Evolutionary conservation across 768 basidiomycete genomes (phyloP), one percentile per base, ranked within the genome.

Genomic region (Pisolithus orientalis): DNA sequence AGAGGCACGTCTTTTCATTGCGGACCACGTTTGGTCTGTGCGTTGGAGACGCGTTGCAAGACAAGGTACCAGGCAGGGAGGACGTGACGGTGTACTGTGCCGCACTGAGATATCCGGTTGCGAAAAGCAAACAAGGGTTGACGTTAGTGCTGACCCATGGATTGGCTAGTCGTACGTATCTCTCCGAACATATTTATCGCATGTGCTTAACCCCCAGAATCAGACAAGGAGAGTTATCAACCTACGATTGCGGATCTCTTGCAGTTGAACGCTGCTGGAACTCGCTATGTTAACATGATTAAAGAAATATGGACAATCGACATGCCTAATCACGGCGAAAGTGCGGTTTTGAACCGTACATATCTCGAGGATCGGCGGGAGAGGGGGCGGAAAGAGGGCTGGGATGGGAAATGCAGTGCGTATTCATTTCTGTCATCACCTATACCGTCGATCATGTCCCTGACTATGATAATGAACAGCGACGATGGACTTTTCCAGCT

Each of bases 241-340:
- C 42, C 54, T 4, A 13, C 54, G 32, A 51, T 68, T 11, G 44
- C 49, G 6, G 54, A 55, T 6, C 24, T 68, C 6, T 58, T 69
- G 38, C 39, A 39, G 29, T 51, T 54, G 44, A 45, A 45, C 10
- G 40, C 53, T 17, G 43, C 16, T 32, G 16, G 45, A 32, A 14
- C 28, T 43, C 39, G 39, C 25, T 21, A 27, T 27, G 14, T 14
- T 28, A 9, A 50, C 32, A 55, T 50, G 27, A 60, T 70, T 17
- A 58, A 61, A 3, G 69, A 70, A 43, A 61, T 71, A 50, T 70
- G 69, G 69, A 60, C 64, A 2, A 54, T 71, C 2, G 70, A 71
- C 47, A 59, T 69, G 50, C 71, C 68, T 1, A 71, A 71, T 47
- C 70, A 71, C 31, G 70, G 71, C 5, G 62, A 72, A 47, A 57